phyloP scores from a whole-genome alignment of 1,139 yeast genomes.

The Meyerozyma carpophila region DNA sequence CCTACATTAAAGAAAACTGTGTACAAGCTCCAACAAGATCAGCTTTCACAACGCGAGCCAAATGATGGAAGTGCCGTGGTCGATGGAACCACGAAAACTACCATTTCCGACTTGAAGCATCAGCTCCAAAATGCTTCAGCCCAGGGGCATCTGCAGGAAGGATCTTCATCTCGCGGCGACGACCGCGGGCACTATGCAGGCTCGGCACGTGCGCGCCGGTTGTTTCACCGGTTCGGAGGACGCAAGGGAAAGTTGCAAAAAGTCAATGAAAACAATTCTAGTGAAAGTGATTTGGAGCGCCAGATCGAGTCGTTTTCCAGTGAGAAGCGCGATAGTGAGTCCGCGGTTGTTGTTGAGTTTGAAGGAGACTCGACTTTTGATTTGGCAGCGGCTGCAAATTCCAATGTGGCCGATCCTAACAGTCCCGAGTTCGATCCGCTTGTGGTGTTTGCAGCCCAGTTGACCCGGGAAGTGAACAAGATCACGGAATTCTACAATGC shows the following conservation, averaged over 20 bases:
- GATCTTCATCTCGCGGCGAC: slow-evolving; percentile 1
- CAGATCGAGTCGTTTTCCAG: not conserved
- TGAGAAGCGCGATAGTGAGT: slow-evolving; percentile 1
- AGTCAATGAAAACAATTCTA: not conserved
- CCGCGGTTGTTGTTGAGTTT: slow-evolving; percentile 2
- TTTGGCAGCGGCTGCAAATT: not conserved
- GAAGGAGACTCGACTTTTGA: not conserved
- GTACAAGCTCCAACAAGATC: slow-evolving; percentile 42
- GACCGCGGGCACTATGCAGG: slow-evolving; percentile 1
- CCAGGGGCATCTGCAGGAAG: not conserved
- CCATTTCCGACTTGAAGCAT: slow-evolving; percentile 21
- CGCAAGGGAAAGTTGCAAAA: not conserved
- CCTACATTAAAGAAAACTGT: slow-evolving; percentile 58
- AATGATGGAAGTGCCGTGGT: slow-evolving; percentile 22
- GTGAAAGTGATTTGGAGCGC: slow-evolving; percentile 3
- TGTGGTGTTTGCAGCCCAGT: slow-evolving; percentile 43
- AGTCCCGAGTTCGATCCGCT: slow-evolving; percentile 35
- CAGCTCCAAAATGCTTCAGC: slow-evolving; percentile 8
- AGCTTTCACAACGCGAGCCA: slow-evolving; percentile 19
- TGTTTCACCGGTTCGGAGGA: not conserved
- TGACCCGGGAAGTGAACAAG: slow-evolving; percentile 52
- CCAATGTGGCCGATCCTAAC: not conserved
- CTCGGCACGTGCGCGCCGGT: not conserved
- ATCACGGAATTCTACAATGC: slow-evolving; percentile 48
- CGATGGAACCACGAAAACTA: slow-evolving; percentile 14